Conservation (phyloP, 805 yeast species). For the Ogataea allantospora region DNA sequence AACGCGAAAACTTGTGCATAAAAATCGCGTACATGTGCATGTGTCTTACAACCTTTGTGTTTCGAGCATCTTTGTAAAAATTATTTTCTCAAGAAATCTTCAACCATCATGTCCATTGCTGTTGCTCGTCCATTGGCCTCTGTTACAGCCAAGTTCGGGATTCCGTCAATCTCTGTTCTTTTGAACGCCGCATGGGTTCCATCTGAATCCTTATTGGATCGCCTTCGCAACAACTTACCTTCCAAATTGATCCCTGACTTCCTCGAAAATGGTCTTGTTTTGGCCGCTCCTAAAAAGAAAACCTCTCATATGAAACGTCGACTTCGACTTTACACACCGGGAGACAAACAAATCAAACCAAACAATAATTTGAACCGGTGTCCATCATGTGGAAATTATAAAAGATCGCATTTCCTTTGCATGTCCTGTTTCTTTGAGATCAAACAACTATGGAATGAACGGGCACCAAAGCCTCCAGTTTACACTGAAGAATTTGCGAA, state of each 20-base stretch:
- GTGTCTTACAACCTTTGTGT: background rate
- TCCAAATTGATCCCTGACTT: conserved; percentile 36
- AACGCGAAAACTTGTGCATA: conserved; percentile 10
- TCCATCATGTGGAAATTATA: conserved; percentile 92
- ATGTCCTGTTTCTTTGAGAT: conserved; percentile 89
- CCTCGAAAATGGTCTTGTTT: conserved; percentile 67
- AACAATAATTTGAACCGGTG: conserved; percentile 80
- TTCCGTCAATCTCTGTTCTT: conserved; percentile 8
- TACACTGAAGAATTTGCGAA: conserved; percentile 46
- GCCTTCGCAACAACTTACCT: conserved; percentile 4
- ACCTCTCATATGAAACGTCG: conserved; percentile 84
- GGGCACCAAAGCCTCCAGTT: conserved; percentile 29
- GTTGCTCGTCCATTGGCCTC: conserved; percentile 3
- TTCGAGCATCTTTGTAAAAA: background rate
- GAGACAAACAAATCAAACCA: conserved; percentile 74
- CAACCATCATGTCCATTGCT: conserved; percentile 10
- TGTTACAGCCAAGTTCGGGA: conserved; percentile 4
- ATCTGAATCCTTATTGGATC: conserved; percentile 4
- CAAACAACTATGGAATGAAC: conserved; percentile 61
- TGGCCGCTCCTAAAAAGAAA: conserved; percentile 94
- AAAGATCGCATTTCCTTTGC: conserved; percentile 87
- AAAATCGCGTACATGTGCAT: conserved; percentile 1
- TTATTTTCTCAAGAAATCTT: conserved; percentile 1
- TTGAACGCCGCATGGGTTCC: conserved; percentile 2
- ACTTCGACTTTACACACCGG: conserved; percentile 78